phyloP scores from a whole-genome alignment of 1,284 basidiomycete genomes.

The Bjerkandera adusta region DNA sequence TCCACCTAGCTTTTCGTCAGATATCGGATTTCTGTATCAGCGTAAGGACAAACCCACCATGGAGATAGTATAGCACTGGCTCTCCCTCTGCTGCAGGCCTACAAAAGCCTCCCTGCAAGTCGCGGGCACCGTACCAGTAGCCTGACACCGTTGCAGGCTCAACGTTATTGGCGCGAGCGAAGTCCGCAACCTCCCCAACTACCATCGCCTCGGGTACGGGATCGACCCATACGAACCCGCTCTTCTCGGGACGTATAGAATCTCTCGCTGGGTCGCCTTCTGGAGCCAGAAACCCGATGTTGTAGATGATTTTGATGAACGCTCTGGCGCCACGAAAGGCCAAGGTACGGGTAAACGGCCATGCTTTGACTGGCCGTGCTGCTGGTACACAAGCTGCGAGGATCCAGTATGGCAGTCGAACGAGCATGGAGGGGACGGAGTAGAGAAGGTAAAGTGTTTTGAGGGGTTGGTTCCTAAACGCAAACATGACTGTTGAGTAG shows the following conservation, averaged over 20 bases:
- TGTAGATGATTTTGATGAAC: conserved; percentile 11
- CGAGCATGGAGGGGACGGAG: conserved; percentile 11
- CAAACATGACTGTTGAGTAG: too few species aligned
- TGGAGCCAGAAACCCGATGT: conserved; percentile 4
- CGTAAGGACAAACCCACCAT: conserved; percentile 14
- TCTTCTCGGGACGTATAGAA: conserved; percentile 1
- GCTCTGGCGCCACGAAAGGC: conserved; percentile 14
- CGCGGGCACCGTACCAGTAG: conserved; percentile 21
- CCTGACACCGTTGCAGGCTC: conserved; percentile 13
- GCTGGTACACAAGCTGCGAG: conserved; percentile 9
- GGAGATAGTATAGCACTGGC: conserved; percentile 21
- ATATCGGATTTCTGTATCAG: too few species aligned
- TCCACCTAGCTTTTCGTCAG: background rate
- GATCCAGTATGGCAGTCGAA: conserved; percentile 20
- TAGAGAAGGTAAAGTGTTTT: conserved; percentile 17
- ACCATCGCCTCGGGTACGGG: conserved; percentile 17
- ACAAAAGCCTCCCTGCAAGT: conserved; percentile 9
- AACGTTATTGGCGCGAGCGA: conserved; percentile 17
- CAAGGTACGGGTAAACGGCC: background rate
- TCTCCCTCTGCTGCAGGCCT: conserved; percentile 15
- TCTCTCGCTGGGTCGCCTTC: conserved; percentile 8
- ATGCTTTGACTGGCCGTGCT: background rate
- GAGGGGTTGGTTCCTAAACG: conserved; percentile 17
- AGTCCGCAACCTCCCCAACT: conserved; percentile 20
- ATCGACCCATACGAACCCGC: conserved; percentile 21